A percentile compares a stretch with the other conserved stretches of the same genome.
phyloP scores from a whole-genome alignment of 2,329 filamentous ascomycete species.

The Xylaria multiplex region DNA sequence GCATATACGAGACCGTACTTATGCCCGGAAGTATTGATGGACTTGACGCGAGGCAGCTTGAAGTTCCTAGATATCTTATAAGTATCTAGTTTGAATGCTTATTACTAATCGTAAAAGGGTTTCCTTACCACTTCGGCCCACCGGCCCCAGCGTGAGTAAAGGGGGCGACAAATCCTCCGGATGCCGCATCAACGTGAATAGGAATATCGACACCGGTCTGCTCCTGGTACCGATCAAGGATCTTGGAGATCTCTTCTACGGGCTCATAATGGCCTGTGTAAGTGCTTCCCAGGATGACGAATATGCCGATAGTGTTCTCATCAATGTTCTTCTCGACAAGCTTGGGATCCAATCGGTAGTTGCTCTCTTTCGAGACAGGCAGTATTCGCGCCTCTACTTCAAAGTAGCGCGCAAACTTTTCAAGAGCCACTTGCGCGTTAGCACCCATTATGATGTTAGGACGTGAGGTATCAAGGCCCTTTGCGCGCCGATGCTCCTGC shows the following conservation, averaged over 20 bases:
- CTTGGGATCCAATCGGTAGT: slow-evolving; percentile 70
- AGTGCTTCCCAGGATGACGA: slow-evolving; percentile 76
- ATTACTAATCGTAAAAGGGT: background rate
- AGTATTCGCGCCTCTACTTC: slow-evolving; percentile 75
- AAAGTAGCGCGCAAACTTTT: slow-evolving; percentile 79
- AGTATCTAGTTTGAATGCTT: background rate
- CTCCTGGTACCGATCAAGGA: slow-evolving; percentile 71
- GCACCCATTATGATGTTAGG: slow-evolving; percentile 81
- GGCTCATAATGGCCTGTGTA: slow-evolving; percentile 81
- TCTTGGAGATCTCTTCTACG: slow-evolving; percentile 72
- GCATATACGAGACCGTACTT: slow-evolving; percentile 69
- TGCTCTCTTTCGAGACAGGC: slow-evolving; percentile 69
- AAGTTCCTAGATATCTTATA: slow-evolving; percentile 59
- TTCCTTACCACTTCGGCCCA: slow-evolving; percentile 64
- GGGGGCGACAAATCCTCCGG: slow-evolving; percentile 69
- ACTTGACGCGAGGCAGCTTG: slow-evolving; percentile 68
- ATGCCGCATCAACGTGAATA: slow-evolving; percentile 73
- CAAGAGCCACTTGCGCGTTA: slow-evolving; percentile 77
- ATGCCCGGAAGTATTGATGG: slow-evolving; percentile 72
- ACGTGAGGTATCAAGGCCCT: slow-evolving; percentile 69
- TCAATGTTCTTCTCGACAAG: slow-evolving; percentile 74
- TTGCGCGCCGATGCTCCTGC: slow-evolving; percentile 67
- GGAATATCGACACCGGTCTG: slow-evolving; percentile 72
- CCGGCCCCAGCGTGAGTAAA: slow-evolving; percentile 66
- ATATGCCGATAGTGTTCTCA: slow-evolving; percentile 81